Conservation (phyloP, 2,329 filamentous ascomycete species). For the Chrysosphaeria jannelii region DNA sequence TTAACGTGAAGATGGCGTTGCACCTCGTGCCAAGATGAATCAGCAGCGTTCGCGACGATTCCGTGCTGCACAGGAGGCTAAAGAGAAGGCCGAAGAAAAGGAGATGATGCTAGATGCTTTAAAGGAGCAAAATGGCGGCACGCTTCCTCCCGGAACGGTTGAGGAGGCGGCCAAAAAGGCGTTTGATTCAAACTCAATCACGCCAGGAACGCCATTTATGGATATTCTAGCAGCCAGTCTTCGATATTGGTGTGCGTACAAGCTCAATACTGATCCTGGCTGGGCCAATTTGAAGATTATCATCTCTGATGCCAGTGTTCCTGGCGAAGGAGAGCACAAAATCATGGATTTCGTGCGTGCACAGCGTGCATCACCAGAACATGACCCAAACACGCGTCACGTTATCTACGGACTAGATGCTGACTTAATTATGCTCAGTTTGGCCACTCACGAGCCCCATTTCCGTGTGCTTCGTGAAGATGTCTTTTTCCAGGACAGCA, state of each 20-base stretch:
- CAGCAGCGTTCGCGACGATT: constrained; percentile 93
- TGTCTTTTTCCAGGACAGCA: constrained; percentile 76
- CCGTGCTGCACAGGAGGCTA: constrained; percentile 73
- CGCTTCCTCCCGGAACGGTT: constrained; percentile 26
- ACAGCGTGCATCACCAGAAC: constrained; percentile 64
- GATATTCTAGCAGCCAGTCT: constrained; percentile 71
- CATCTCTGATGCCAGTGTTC: constrained; percentile 92
- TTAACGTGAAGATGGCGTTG: constrained; percentile 46
- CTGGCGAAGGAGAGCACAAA: constrained; percentile 95
- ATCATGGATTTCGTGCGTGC: constrained; percentile 97
- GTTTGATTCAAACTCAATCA: constrained; percentile 71
- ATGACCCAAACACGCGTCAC: constrained; percentile 89
- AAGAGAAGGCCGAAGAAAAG: constrained; percentile 80
- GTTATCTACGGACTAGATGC: constrained; percentile 96
- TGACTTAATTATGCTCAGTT: constrained; percentile 92
- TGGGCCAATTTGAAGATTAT: constrained; percentile 95
- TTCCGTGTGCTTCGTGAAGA: constrained; percentile 92
- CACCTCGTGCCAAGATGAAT: constrained; percentile 97
- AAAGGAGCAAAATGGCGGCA: constrained; percentile 43
- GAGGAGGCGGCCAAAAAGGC: constrained; percentile 51
- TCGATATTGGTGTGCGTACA: constrained; percentile 92
- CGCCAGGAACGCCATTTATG: constrained; percentile 96
- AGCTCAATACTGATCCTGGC: constrained; percentile 82
- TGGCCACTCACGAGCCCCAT: constrained; percentile 90
- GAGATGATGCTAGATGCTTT: constrained; percentile 64